Evolutionary conservation across 495 filamentous ascomycete species (phyloP), one percentile per base, ranked within the genome.

Genomic region (Poronia punctata): DNA sequence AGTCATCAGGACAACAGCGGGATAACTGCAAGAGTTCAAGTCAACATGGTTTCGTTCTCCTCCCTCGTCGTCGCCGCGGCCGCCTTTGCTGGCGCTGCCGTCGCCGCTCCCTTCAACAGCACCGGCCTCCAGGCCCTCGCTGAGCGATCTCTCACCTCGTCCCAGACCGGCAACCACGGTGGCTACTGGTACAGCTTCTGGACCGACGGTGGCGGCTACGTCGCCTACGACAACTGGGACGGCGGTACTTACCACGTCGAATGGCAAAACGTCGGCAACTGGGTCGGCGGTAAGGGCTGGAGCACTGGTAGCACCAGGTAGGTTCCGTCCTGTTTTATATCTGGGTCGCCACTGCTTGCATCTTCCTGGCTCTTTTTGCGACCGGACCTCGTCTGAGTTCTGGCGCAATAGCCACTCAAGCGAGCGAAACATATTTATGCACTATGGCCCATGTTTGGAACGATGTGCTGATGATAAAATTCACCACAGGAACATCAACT

Each of bases 211-310:
- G 65, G 59, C 28, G 67, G 62, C 5, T 57, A 55, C 42, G 68
- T 80, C 5, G 63, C 55, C 25, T 82, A 79, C 56, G 75, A 66
- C 56, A 80, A 80, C 49, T 70, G 68, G 27, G 49, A 60, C 14
- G 67, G 53, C 15, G 76, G 77, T n/a, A 53, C 63, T 36, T 82
- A 80, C 62, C 66, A 56, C 40, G 64, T 75, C 8, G 66, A 38
- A 11, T 82, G 76, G 76, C 58, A 51, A 14, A 65, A 68, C 42
- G 61, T 62, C 37, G 74, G 72, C 31, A 77, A 79, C 62, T 80
- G 78, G 43, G 75, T 79, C 38, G 75, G 68, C 17, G 79, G 79
- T 31, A 80, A 79, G 62, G 78, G 78, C 16, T 80, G 76, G 78
- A 66, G 64, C 40, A 67, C 75, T 9, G 76, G 78, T 36, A 59